Conservation (phyloP, 1,284 basidiomycete species). For the Pseudomicrostroma phylloplanum region DNA sequence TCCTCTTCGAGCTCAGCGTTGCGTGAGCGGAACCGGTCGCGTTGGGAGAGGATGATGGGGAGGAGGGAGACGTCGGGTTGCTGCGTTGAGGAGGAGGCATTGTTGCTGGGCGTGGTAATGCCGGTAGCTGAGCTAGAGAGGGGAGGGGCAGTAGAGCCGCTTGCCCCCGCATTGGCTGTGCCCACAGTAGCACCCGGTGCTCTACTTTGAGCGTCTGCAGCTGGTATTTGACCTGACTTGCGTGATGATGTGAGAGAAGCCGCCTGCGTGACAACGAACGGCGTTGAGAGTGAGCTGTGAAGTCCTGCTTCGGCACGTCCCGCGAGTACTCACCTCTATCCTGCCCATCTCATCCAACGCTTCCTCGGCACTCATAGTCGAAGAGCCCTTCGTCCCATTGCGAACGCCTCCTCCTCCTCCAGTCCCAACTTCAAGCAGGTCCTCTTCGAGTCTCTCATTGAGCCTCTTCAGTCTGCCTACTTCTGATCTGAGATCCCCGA, state of each 20-base stretch:
- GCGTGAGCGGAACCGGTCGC: slow-evolving; percentile 87
- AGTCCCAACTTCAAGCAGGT: slow-evolving; percentile 71
- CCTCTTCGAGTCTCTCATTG: slow-evolving; percentile 84
- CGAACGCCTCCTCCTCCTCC: slow-evolving; percentile 10
- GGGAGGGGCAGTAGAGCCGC: slow-evolving; percentile 11
- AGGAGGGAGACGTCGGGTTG: slow-evolving; percentile 17
- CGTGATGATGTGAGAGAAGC: too few species aligned
- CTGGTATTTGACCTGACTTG: not conserved
- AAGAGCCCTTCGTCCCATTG: slow-evolving; percentile 15
- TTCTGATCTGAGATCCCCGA: slow-evolving; percentile 62
- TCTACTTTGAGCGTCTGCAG: not conserved
- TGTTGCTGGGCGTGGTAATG: not conserved
- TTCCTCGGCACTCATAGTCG: slow-evolving; percentile 15
- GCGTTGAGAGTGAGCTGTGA: too few species aligned
- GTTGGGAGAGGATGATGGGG: slow-evolving; percentile 83
- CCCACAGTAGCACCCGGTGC: not conserved
- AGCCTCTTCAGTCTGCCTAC: slow-evolving; percentile 69
- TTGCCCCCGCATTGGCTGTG: slow-evolving; percentile 6
- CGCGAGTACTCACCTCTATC: not conserved
- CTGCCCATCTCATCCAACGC: slow-evolving; percentile 17
- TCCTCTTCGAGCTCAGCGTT: slow-evolving; percentile 97
- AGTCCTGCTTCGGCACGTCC: too few species aligned
- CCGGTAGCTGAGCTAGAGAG: slow-evolving; percentile 3
- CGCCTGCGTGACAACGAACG: too few species aligned
- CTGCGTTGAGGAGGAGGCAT: not conserved